Conservation (phyloP, 306 rosid genomes). For the Adenanthera pavonina region DNA sequence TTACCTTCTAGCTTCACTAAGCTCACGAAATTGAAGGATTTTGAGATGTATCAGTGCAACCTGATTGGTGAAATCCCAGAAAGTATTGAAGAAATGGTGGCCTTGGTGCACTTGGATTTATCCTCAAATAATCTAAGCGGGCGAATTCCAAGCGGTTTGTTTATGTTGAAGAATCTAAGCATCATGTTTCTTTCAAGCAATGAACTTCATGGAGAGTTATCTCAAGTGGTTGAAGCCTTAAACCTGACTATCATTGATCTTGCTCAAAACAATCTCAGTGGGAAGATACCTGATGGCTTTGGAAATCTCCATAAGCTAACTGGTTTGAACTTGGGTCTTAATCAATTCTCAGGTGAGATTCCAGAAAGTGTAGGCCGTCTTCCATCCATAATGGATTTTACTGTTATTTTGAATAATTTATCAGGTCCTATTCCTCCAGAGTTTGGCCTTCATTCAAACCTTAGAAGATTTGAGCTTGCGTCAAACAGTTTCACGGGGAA, state of each 20-base stretch:
- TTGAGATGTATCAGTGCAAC: constrained; percentile 33
- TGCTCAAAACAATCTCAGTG: constrained; percentile 41
- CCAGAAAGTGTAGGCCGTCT: constrained; percentile 55
- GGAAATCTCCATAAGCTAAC: constrained; percentile 47
- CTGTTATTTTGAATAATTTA: constrained; percentile 43
- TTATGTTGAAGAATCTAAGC: constrained; percentile 52
- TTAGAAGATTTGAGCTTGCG: constrained; percentile 41
- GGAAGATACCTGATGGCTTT: constrained; percentile 47
- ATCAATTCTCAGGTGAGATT: constrained; percentile 49
- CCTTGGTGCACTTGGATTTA: constrained; percentile 48
- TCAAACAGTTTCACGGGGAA: constrained; percentile 47
- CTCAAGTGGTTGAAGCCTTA: constrained; percentile 43
- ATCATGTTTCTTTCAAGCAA: constrained; percentile 42
- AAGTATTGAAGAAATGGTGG: constrained; percentile 47
- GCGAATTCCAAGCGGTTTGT: constrained; percentile 51
- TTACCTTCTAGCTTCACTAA: constrained; percentile 47
- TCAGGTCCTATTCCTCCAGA: constrained; percentile 54
- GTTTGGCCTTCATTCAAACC: constrained; percentile 47
- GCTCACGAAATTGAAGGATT: constrained; percentile 46
- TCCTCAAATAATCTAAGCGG: constrained; percentile 35
- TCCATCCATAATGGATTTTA: constrained; percentile 38
- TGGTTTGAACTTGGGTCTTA: constrained; percentile 35
- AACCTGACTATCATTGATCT: constrained; percentile 45
- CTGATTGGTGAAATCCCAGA: constrained; percentile 53
- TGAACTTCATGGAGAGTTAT: constrained; percentile 51